Conservation (phyloP, 139 green algal species). For the Desmodesmus armatus region DNA sequence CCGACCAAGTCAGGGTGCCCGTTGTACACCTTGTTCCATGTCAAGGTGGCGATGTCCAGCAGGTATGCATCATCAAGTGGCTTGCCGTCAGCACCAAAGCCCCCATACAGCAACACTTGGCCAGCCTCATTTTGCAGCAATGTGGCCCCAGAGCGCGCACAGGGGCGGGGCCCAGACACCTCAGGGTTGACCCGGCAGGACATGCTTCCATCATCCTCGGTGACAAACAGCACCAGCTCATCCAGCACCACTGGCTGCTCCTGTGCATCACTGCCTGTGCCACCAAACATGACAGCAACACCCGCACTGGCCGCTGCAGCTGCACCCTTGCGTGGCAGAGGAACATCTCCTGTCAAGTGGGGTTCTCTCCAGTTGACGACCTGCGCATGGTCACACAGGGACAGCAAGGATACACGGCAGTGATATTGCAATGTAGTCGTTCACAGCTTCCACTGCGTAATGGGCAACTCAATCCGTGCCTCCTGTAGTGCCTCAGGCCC, state of each 20-base stretch:
- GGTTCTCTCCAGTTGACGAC: slow-evolving; percentile 61
- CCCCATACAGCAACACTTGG: slow-evolving; percentile 84
- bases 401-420: no score
- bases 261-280: slow-evolving; percentile 55
- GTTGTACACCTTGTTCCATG: slow-evolving; percentile 74
- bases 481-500: no score
- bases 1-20: slow-evolving; percentile 56
- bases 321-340: slow-evolving; percentile 62
- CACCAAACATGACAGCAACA: slow-evolving; percentile 75
- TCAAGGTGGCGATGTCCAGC: slow-evolving; percentile 65
- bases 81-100: slow-evolving; percentile 64
- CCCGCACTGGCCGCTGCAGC: slow-evolving; percentile 54
- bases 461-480: no score
- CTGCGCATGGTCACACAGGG: no score
- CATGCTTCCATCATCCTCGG: slow-evolving; percentile 58
- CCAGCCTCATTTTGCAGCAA: slow-evolving; percentile 61
- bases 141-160: slow-evolving; percentile 48
- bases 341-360: slow-evolving; percentile 65
- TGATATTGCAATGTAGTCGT: no score
- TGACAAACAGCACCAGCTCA: slow-evolving; percentile 75
- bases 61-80: slow-evolving; percentile 81
- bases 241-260: slow-evolving; percentile 55
- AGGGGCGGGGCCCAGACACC: slow-evolving; percentile 27
- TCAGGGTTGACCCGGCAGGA: slow-evolving; percentile 50
- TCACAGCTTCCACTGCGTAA: background rate